Percentiles rank a stretch among this genome's conserved stretches.
These are phyloP conservation scores for Penicillium hesseltinei DNA, from an alignment of 2,329 filamentous ascomycete genomes.

Conservation along the genomic window DNA sequence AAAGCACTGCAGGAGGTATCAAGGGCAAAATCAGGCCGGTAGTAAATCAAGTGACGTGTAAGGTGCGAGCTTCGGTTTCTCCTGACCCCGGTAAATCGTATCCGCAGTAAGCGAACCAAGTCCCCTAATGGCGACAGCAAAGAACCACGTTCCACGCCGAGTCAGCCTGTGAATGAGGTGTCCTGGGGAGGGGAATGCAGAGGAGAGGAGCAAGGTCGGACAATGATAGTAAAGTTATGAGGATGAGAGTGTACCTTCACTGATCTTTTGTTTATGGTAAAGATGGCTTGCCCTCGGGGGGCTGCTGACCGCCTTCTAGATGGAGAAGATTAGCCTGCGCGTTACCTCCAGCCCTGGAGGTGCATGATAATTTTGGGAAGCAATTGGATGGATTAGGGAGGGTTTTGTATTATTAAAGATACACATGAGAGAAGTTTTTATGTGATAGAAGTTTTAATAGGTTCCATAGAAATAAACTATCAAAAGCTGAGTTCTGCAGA, in stretches of 20 bases:
- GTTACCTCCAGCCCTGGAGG: neutral
- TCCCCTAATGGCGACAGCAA: slow-evolving; percentile 18
- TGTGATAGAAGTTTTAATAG: neutral
- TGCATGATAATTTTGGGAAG: neutral
- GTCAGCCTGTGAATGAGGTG: slow-evolving; percentile 8
- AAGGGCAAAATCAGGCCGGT: neutral
- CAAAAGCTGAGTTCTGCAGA: neutral
- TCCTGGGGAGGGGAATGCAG: neutral
- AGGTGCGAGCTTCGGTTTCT: slow-evolving; percentile 21
- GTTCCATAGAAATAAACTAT: neutral
- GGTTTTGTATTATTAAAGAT: neutral
- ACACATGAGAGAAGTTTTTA: neutral
- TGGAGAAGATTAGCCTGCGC: slow-evolving; percentile 1
- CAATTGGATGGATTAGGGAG: neutral
- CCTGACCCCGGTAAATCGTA: slow-evolving; percentile 22
- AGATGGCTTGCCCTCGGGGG: slow-evolving; percentile 16
- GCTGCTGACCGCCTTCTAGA: slow-evolving; percentile 20
- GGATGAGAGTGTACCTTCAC: slow-evolving; percentile 13
- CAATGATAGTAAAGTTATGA: slow-evolving; percentile 13
- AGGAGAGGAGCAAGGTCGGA: slow-evolving; percentile 11
- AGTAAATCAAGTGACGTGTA: slow-evolving; percentile 5
- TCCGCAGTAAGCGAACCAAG: slow-evolving; percentile 21
- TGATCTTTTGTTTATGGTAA: slow-evolving; percentile 26
- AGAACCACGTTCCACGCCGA: slow-evolving; percentile 19
- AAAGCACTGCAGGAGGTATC: neutral